Conservation (phyloP, 164 flowering plant genomes). For the Umbilicus rupestris region DNA sequence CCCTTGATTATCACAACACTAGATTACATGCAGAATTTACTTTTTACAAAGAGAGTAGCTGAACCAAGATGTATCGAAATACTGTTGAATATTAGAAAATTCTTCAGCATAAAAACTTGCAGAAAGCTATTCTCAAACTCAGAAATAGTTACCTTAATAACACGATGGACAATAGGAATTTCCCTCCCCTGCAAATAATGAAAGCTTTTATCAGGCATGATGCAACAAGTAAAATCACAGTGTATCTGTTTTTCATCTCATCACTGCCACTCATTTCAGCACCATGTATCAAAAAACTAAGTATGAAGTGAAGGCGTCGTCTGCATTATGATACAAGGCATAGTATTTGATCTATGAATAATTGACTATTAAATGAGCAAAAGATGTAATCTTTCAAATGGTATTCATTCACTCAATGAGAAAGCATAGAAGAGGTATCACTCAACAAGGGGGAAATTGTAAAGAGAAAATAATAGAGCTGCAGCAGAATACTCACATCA, state of each 20-base stretch:
- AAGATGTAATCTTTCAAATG: too few relatives aligned
- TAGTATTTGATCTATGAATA: too few relatives aligned
- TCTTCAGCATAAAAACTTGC: background rate
- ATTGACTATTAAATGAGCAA: too few relatives aligned
- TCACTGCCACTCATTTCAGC: background rate
- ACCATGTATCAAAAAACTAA: background rate
- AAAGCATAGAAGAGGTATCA: background rate
- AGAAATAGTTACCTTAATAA: slow-evolving; percentile 83
- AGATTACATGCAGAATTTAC: too few relatives aligned
- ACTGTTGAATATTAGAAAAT: background rate
- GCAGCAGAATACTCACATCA: background rate
- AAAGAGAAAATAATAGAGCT: background rate
- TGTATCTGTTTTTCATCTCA: background rate
- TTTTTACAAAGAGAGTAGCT: too few relatives aligned
- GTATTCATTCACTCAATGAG: background rate
- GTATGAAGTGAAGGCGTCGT: background rate
- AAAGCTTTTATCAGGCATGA: background rate
- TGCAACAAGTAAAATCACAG: background rate
- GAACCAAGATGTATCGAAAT: background rate
- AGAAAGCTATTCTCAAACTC: too few relatives aligned
- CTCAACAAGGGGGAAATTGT: background rate
- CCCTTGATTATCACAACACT: too few relatives aligned
- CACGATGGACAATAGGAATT: slow-evolving; percentile 89
- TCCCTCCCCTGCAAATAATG: slow-evolving; percentile 48
- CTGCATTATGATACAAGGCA: too few relatives aligned